These are phyloP conservation scores for Cyberlindnera petersonii DNA, from an alignment of 805 yeast species.

Conservation along the genomic window DNA sequence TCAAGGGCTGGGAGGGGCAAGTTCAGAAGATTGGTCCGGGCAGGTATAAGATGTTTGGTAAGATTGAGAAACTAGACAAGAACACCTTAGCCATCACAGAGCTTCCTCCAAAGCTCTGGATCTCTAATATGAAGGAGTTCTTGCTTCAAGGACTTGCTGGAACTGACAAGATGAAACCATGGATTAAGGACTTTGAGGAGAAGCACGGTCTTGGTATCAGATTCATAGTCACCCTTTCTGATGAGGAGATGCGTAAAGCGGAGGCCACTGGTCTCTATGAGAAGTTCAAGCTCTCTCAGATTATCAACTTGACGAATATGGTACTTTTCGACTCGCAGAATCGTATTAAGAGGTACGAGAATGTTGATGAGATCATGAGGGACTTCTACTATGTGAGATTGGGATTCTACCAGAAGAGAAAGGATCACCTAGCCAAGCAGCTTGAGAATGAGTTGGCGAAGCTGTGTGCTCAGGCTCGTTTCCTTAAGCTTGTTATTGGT, in stretches of 20 bases:
- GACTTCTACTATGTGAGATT: constrained; percentile 86
- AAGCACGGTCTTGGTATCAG: constrained; percentile 82
- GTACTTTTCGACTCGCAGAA: constrained; percentile 93
- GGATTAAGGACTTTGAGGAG: constrained; percentile 95
- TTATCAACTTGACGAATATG: constrained; percentile 78
- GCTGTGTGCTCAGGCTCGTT: constrained; percentile 80
- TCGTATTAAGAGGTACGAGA: constrained; percentile 76
- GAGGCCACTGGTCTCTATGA: constrained; percentile 73
- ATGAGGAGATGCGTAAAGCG: constrained; percentile 82
- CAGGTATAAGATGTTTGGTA: constrained; percentile 73
- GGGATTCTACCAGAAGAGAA: constrained; percentile 87
- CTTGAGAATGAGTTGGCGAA: constrained; percentile 72
- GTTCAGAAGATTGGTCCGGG: constrained; percentile 62
- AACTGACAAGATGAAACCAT: constrained; percentile 67
- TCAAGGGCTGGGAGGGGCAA: constrained; percentile 88
- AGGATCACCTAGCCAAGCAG: constrained; percentile 68
- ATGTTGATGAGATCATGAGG: constrained; percentile 68
- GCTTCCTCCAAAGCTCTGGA: constrained; percentile 91
- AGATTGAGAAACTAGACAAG: constrained; percentile 74
- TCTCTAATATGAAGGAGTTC: constrained; percentile 82
- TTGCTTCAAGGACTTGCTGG: constrained; percentile 70
- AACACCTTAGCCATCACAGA: constrained; percentile 86
- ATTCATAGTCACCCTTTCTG: constrained; percentile 69
- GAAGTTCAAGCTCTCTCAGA: constrained; percentile 70
- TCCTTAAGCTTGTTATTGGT: constrained; percentile 86